Evolutionary conservation across 306 rosid genomes (phyloP).

Genomic region (Castanea sativa): DNA sequence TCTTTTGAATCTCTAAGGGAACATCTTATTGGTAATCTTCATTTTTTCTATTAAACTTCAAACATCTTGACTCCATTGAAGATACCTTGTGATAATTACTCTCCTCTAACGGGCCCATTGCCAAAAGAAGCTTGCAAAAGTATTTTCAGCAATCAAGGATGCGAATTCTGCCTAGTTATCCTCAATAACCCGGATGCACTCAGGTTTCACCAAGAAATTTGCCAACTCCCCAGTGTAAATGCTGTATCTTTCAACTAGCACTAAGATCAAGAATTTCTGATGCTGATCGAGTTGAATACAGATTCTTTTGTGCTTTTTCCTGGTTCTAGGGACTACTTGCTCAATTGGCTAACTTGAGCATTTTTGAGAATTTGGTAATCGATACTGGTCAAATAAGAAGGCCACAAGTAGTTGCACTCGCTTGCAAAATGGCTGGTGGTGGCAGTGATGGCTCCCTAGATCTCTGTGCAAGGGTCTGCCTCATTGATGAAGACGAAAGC

Average conservation of each 20-base stretch:
- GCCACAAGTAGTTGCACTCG: conserved; percentile 73
- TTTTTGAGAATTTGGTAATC: conserved; percentile 55
- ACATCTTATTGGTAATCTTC: conserved; percentile 71
- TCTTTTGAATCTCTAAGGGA: conserved; percentile 92
- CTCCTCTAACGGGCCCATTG: conserved; percentile 54
- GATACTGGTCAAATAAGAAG: conserved; percentile 51
- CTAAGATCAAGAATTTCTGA: too few relatives aligned
- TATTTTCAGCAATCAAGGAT: conserved; percentile 67
- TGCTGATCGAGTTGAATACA: too few relatives aligned
- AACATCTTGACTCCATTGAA: background rate
- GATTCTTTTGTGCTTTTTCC: background rate
- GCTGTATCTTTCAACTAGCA: conserved; percentile 22
- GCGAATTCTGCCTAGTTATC: conserved; percentile 82
- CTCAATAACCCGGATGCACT: conserved; percentile 68
- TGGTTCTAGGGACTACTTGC: conserved; percentile 54
- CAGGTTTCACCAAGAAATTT: conserved; percentile 73
- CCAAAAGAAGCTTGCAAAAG: conserved; percentile 89
- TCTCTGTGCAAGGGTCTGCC: conserved; percentile 82
- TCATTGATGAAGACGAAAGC: conserved; percentile 73
- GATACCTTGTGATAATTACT: conserved; percentile 5
- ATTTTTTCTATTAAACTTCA: background rate
- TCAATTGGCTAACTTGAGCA: conserved; percentile 67
- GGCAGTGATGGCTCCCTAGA: conserved; percentile 87
- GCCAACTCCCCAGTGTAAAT: conserved; percentile 53
- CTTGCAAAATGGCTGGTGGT: conserved; percentile 88